Evolutionary conservation across 768 basidiomycete species (phyloP), one percentile per base, ranked within the genome.

Genomic region (Termitomyces sp.): DNA sequence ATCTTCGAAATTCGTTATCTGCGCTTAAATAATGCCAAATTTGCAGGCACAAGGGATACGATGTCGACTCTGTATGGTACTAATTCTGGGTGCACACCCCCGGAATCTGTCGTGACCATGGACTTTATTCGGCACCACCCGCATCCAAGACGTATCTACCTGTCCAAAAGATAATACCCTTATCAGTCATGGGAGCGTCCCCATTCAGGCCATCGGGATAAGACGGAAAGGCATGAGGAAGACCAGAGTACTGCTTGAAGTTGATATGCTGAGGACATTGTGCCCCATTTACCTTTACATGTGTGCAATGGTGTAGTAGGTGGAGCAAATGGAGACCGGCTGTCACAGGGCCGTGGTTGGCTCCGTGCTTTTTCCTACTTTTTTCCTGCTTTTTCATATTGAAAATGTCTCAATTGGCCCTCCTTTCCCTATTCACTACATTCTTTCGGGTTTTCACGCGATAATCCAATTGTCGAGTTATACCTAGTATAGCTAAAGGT

Each of bases 321-420:
- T 54, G 27, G 45, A 40, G 17, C 41, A 35, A 30, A 44, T n/a
- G 25, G 35, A 19, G 21, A 14, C 40, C 45, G 41, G 52, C 52
- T 52, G 52, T 56, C 45, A 54, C 59, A 55, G 52, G 59, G 48
- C 32, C 42, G 53, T 50, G 2, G 6, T 27, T 17, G 7, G 14
- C 10, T 49, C 47, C 47, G 32, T 35, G 34, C 21, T 35, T 35
- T 49, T 23, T 30, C n/a, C n/a, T n/a, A n/a, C n/a, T n/a, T n/a
- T n/a, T n/a, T n/a, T 34, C 47, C 47, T 17, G 47, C 40, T 37
- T 44, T 53, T 27, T 46, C 47, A 45, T 47, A 58, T 43, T 8
- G 3, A 10, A 28, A 51, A 58, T 61, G 60, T 61, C 60, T 61
- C 27, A 54, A 55, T 56, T 61, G 57, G 45, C 54, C n/a, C 52